phyloP scores from a whole-genome alignment of 352 stramenopile genomes.

The Peronospora tabacina region DNA sequence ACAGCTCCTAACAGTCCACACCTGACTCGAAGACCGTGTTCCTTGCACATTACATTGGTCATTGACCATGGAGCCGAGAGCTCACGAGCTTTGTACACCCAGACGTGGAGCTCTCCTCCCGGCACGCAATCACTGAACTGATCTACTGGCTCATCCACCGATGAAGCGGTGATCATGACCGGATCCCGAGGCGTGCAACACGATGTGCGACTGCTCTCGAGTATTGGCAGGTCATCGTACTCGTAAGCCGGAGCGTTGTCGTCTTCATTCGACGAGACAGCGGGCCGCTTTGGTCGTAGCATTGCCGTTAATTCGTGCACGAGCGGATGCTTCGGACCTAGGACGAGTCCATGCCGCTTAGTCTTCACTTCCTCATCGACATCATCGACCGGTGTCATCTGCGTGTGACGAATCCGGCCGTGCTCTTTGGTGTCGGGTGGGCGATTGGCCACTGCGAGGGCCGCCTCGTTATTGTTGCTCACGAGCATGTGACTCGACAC shows the following conservation, averaged over 20 bases:
- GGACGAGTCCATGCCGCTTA: conserved; percentile 6
- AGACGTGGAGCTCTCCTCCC: conserved; percentile 38
- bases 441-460: conserved; percentile 12
- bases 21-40: conserved; percentile 37
- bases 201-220: conserved; percentile 26
- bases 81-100: conserved; percentile 43
- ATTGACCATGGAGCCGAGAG: conserved; percentile 33
- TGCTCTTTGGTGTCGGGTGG: conserved; percentile 8
- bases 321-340: conserved; percentile 15
- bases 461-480: conserved; percentile 25
- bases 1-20: conserved; percentile 38
- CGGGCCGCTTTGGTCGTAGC: conserved; percentile 7
- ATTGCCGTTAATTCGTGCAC: conserved; percentile 16
- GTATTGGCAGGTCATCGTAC: conserved; percentile 27
- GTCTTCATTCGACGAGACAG: conserved; percentile 22
- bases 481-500: conserved; percentile 20
- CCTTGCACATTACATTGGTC: conserved; percentile 39
- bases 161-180: conserved; percentile 11
- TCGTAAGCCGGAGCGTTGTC: conserved; percentile 5
- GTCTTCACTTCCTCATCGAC: conserved; percentile 3
- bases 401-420: neutral
- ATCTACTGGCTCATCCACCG: conserved; percentile 11
- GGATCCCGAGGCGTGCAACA: conserved; percentile 8
- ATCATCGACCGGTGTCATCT: neutral
- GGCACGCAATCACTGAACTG: conserved; percentile 23